phyloP scores from a whole-genome alignment of 768 basidiomycete genomes.

The Podaxis sp. region DNA sequence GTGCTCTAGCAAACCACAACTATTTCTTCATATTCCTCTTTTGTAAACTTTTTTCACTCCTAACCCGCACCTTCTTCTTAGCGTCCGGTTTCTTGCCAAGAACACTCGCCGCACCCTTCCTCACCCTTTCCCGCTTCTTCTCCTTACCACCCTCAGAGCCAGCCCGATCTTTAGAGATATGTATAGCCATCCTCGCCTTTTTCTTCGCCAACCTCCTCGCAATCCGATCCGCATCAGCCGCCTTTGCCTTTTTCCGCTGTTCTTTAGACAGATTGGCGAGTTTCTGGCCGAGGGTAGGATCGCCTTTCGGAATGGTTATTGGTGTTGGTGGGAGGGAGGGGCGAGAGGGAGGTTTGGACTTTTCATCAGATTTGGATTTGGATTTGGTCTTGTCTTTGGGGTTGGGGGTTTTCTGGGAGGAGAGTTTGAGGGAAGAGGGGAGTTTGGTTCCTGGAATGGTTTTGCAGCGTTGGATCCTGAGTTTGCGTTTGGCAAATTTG shows the following conservation, averaged over 20 bases:
- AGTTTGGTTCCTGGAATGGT: conserved; percentile 41
- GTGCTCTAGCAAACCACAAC: conserved; percentile 16
- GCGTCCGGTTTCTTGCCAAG: conserved; percentile 42
- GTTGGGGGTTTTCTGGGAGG: conserved; percentile 13
- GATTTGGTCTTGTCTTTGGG: neutral
- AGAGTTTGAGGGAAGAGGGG: conserved; percentile 17
- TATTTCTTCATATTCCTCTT: conserved; percentile 63
- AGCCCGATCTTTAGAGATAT: conserved; percentile 8
- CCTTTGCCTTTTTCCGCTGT: conserved; percentile 80
- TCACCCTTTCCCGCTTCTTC: conserved; percentile 43
- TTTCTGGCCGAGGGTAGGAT: conserved; percentile 76
- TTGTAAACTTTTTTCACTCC: conserved; percentile 48
- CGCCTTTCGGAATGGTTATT: conserved; percentile 62
- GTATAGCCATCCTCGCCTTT: conserved; percentile 58
- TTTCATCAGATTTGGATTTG: neutral
- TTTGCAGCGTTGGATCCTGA: conserved; percentile 90
- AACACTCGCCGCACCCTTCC: conserved; percentile 32
- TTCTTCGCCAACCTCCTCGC: conserved; percentile 89
- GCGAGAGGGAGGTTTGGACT: conserved; percentile 14
- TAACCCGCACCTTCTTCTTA: conserved; percentile 49
- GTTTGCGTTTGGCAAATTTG: conserved; percentile 89
- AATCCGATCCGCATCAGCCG: conserved; percentile 72
- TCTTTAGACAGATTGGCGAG: conserved; percentile 78
- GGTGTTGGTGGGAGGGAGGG: conserved; percentile 17
- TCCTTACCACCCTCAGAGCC: conserved; percentile 19